Base-by-base conservation (phyloP, 164 flowering plant genomes). In the Piper longum region DNA sequence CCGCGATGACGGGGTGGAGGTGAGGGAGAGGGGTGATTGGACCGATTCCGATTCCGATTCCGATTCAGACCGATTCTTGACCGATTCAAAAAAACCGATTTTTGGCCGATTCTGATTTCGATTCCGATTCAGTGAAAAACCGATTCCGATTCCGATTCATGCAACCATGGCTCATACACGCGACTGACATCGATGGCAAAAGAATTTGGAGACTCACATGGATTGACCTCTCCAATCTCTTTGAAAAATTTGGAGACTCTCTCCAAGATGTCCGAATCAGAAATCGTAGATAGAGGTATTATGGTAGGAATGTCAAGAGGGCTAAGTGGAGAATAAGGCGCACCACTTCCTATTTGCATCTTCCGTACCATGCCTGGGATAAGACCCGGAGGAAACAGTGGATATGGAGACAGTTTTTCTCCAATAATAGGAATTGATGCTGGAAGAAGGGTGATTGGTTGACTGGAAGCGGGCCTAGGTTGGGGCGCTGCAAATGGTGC, bases 321-420 rank as follows among this genome's bases (percentile, higher is more conserved):
- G 74, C 96, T 95, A 86, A 91, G 73, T 6, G 99, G 91, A 57
- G 97, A 95, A 76, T 95, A 95, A 4, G 99, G 97, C 18, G 91
- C 99, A 48, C 99, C 99, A 76, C 96, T 91, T 19, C 99, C 99
- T 54, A 95, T 88, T 79, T 95, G 96, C 93, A 87, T 89, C 71
- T 95, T 95, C 65, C 84, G 76, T 19, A 95, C 96, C 99, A 95
- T 95, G 56, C 96, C 97, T 17, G 97, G 99, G 59, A 95, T 88
- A 45, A 95, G 90, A 41, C 97, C 99, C 39, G 99, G 99, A 1
- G 99, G 99, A 69, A 95, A 93, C 48, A 93, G 68, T 39, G 99
- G 99, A 65, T 95, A 89, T 7, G 97, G 91, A 1, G 97, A 91
- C 43, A 79, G 71, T 66, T 86, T 87, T 62, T 89, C 97, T 56